These are phyloP conservation scores for Cyberlindnera americana DNA, from an alignment of 805 yeast genomes.

Conservation along the genomic window DNA sequence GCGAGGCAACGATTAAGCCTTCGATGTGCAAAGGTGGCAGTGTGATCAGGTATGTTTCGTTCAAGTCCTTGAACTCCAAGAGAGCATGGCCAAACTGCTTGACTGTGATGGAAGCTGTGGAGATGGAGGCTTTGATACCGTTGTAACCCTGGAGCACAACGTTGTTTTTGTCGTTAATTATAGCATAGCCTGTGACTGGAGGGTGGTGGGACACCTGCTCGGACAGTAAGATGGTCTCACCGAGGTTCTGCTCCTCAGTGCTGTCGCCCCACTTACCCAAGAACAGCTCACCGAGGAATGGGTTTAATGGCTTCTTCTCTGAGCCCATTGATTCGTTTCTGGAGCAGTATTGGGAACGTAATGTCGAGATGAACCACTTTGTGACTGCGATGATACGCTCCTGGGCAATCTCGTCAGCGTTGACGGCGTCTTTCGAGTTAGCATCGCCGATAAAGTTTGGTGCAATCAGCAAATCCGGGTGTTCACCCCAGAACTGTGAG, in stretches of 20 bases:
- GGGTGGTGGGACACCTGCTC: slow-evolving; percentile 99
- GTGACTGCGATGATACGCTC: slow-evolving; percentile 78
- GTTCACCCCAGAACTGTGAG: slow-evolving; percentile 95
- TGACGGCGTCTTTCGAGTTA: slow-evolving; percentile 11
- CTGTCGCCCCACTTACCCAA: slow-evolving; percentile 80
- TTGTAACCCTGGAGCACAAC: slow-evolving; percentile 83
- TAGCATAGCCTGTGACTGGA: slow-evolving; percentile 90
- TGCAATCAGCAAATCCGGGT: slow-evolving; percentile 75
- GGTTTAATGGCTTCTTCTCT: slow-evolving; percentile 96
- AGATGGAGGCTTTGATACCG: slow-evolving; percentile 80
- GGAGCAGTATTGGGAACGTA: slow-evolving; percentile 90
- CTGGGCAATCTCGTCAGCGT: slow-evolving; percentile 45
- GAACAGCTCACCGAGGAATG: slow-evolving; percentile 92
- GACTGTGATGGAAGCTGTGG: slow-evolving; percentile 74
- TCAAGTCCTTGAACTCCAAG: slow-evolving; percentile 55
- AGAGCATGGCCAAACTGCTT: slow-evolving; percentile 92
- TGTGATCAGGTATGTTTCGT: slow-evolving; percentile 75
- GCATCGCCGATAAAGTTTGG: slow-evolving; percentile 52
- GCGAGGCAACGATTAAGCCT: slow-evolving; percentile 86
- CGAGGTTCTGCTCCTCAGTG: slow-evolving; percentile 45
- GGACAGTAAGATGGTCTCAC: slow-evolving; percentile 74
- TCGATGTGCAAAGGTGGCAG: slow-evolving; percentile 94
- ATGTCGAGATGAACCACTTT: slow-evolving; percentile 86
- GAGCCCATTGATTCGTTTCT: slow-evolving; percentile 90
- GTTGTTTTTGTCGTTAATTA: slow-evolving; percentile 67